These are phyloP conservation scores for Debaryomyces tyrocola DNA, from an alignment of 805 yeast genomes.

Conservation along the genomic window DNA sequence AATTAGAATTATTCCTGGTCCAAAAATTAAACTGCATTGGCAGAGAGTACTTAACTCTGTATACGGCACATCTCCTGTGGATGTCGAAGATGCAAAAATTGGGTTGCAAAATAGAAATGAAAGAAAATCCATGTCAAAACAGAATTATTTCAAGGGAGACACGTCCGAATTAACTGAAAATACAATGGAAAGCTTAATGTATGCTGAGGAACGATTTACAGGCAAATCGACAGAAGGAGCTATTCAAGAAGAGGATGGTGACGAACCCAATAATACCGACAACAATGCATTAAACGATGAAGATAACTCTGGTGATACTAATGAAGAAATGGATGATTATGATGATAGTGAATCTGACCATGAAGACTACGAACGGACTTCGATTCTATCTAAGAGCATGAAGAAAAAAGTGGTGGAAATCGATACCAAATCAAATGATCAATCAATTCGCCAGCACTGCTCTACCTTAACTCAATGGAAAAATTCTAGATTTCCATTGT, in stretches of 20 bases:
- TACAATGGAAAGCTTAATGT: constrained; percentile 37
- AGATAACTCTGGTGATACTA: constrained; percentile 9
- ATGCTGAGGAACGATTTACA: constrained; percentile 32
- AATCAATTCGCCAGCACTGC: constrained; percentile 13
- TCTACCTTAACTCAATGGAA: constrained; percentile 15
- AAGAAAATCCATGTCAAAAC: constrained; percentile 24
- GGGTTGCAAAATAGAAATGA: constrained; percentile 30
- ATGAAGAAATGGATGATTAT: constrained; percentile 9
- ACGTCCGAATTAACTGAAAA: constrained; percentile 37
- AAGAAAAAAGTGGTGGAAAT: constrained; percentile 19
- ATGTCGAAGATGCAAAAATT: constrained; percentile 28
- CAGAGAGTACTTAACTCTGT: constrained; percentile 29
- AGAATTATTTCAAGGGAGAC: constrained; percentile 41
- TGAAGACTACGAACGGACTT: constrained; percentile 2
- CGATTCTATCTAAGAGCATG: neutral
- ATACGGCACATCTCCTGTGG: constrained; percentile 28
- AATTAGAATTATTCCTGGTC: constrained; percentile 24
- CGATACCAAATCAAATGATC: constrained; percentile 24
- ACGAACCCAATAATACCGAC: constrained; percentile 9
- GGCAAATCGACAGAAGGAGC: constrained; percentile 10
- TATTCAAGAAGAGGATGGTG: constrained; percentile 8
- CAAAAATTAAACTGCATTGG: constrained; percentile 34
- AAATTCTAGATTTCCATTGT: constrained; percentile 25
- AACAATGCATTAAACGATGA: constrained; percentile 15
- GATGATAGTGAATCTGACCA: constrained; percentile 13